Base-by-base conservation (phyloP, 2,329 filamentous ascomycete species). In the Aspergillus puulaauensis region DNA sequence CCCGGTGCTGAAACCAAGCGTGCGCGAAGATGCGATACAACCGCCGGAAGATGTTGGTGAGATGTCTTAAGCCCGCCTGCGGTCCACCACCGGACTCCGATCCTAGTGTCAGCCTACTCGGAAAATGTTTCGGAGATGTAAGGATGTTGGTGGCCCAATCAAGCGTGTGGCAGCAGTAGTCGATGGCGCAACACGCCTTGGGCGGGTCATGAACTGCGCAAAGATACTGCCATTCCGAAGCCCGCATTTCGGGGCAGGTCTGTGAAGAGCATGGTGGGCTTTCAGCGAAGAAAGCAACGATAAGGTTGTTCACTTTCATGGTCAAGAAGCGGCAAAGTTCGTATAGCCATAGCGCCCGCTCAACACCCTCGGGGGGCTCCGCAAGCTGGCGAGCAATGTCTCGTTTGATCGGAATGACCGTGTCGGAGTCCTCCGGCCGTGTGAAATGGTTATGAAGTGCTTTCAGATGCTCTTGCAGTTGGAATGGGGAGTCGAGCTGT, bases 161-260 rank as follows among this genome's bases (percentile, higher is more conserved):
- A 44, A 99, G 87, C 0, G 95, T 99, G 73, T 99, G 95, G 74
- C 93, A 98, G 82, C 93, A 97, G 79, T 99, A 99, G 77, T 99
- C 95, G 70, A 99, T 97, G 52, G 95, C 95, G 75, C 93, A 97
- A 80, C 95, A 99, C 68, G 89, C 90, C 78, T 98, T 98, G 49
- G 95, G 95, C 50, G 92, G 90, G 71, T 98, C 93, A 73, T 99
- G 95, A 3, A 98, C 95, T 51, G 95, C 95, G 78, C 95, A 99
- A 48, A 99, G 86, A 70, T 98, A 99, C 77, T 99, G 95, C 95
- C 95, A 99, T 79, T 99, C 93, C 31, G 90, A 95, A 2, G 95
- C 95, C 70, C 95, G 92, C 95, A 99, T 99, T 77, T 99, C 95
- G 33, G 93, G 92, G 70, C 95, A 99, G 1, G 95, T 97, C 62